Evolutionary conservation across 805 yeast genomes (phyloP).

Genomic region (Pichia pseudocactophila): DNA sequence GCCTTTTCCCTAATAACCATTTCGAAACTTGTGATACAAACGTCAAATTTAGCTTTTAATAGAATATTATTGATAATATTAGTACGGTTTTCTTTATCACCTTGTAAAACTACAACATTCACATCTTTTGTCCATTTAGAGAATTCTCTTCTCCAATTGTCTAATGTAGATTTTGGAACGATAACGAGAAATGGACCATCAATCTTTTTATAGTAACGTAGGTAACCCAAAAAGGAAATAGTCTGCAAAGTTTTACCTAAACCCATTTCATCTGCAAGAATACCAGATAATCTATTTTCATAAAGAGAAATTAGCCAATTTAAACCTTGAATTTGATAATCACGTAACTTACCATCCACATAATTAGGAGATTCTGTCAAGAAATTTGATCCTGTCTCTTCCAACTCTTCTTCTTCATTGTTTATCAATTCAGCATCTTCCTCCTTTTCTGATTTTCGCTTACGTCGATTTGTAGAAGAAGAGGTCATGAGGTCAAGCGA

Average conservation of each 20-base stretch:
- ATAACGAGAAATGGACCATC: slow-evolving; percentile 88
- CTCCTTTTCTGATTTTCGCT: slow-evolving; percentile 87
- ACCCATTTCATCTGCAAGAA: slow-evolving; percentile 97
- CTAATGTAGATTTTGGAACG: slow-evolving; percentile 92
- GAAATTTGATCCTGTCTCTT: slow-evolving; percentile 55
- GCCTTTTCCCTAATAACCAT: slow-evolving; percentile 87
- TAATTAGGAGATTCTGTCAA: slow-evolving; percentile 80
- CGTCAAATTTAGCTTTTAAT: slow-evolving; percentile 76
- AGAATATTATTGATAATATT: slow-evolving; percentile 50
- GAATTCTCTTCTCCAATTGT: slow-evolving; percentile 95
- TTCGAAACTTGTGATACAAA: slow-evolving; percentile 83
- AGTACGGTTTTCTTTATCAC: slow-evolving; percentile 74
- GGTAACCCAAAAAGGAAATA: slow-evolving; percentile 80
- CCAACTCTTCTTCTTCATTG: slow-evolving; percentile 70
- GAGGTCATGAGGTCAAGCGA: slow-evolving; percentile 14
- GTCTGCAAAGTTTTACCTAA: slow-evolving; percentile 94
- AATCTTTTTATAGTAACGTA: slow-evolving; percentile 66
- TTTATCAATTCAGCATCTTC: slow-evolving; percentile 88
- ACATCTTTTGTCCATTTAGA: slow-evolving; percentile 95
- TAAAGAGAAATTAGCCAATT: slow-evolving; percentile 89
- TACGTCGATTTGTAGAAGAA: slow-evolving; percentile 30
- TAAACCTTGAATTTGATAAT: slow-evolving; percentile 89
- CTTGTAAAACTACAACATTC: slow-evolving; percentile 75
- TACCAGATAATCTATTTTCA: slow-evolving; percentile 85
- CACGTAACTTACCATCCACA: slow-evolving; percentile 70